Evolutionary conservation across 2,329 filamentous ascomycete species (phyloP).

Genomic region (Trichoderma koningiopsis): DNA sequence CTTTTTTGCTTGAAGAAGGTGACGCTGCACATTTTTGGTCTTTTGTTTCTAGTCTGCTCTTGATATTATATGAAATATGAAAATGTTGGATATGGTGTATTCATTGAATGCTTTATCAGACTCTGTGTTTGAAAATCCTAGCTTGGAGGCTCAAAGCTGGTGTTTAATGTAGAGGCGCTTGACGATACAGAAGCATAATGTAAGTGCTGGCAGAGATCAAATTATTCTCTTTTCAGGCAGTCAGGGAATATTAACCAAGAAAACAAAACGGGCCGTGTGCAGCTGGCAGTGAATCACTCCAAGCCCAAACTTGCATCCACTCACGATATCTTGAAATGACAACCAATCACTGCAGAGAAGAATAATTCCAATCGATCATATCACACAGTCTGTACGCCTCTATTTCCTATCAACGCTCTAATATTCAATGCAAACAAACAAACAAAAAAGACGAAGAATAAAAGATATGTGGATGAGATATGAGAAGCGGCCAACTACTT

Average conservation of each 20-base stretch:
- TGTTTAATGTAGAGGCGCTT: not conserved
- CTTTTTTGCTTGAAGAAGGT: constrained; percentile 50
- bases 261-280: not conserved
- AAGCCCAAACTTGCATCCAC: not conserved
- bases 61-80: not conserved
- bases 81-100: not conserved
- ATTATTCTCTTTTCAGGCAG: not conserved
- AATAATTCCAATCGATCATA: not conserved
- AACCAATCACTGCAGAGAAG: not conserved
- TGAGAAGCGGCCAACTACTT: constrained; percentile 5
- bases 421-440: constrained; percentile 5
- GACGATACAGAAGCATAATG: not conserved
- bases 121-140: not conserved
- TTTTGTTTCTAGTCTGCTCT: not conserved
- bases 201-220: not conserved
- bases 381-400: not conserved
- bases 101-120: not conserved
- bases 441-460: not conserved
- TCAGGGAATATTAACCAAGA: not conserved
- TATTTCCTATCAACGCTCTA: not conserved
- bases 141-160: too few relatives aligned
- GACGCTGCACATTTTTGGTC: constrained; percentile 49
- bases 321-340: not conserved
- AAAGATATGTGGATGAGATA: not conserved
- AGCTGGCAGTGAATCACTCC: constrained; percentile 15